Evolutionary conservation across 1,139 yeast genomes (phyloP), one percentile per base, ranked within the genome.

Genomic region (Candida tetrigidarum): DNA sequence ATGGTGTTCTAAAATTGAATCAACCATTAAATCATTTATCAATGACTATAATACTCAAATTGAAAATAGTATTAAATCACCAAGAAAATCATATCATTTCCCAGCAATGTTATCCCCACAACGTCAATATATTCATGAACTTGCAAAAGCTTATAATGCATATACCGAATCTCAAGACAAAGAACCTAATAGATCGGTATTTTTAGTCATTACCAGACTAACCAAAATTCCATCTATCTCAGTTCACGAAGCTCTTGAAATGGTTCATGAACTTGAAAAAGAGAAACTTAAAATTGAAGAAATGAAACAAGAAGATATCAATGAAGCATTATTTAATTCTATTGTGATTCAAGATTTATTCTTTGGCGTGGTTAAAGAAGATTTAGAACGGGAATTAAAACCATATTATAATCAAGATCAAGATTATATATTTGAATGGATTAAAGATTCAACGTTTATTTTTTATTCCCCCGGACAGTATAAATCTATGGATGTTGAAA

Each of bases 131-230:
- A 67, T 91, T 15, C 93, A 84, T 56, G 82, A 81, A 46, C 59
- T 91, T 37, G 85, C 92, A 0, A 78, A 73, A 27, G 64, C 80
- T 0, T 89, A 73, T 59, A 71, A 75, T 7, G 58, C 90, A 12
- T 82, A 80, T 55, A 73, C 86, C 0, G 91, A 87, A 56, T 80
- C 93, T 1, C 92, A 87, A 54, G 97, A 89, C 60, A 79, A 79
- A 2, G 97, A 89, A 52, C 96, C 97, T 0, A 74, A 81, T 46
- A 66, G 96, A 51, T 80, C 85, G 11, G 92, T 89, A 0, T 84
- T 80, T 49, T 72, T 90, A 11, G 80, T 78, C 46, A 57, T 73
- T 8, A 66, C 72, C 2, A 67, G 72, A 39, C 59, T 59, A 46
- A 50, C 81, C 0, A 53, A 49, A 3, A 51, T 60, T 3, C 78